These are phyloP conservation scores for Aspergillus piperis DNA, from an alignment of 2,329 filamentous ascomycete species.

Conservation along the genomic window DNA sequence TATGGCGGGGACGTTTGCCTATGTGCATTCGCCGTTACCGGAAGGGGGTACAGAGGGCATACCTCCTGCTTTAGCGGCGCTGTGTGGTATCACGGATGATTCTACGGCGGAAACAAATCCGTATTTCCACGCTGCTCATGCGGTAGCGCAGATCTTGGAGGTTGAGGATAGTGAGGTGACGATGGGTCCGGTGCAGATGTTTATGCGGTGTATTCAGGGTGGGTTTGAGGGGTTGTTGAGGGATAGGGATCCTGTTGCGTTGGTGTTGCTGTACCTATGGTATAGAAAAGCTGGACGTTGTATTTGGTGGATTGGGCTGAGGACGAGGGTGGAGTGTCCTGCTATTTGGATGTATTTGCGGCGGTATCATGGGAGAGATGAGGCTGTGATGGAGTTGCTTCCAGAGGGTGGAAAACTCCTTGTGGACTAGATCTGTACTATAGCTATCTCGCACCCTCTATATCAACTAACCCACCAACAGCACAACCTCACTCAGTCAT, in stretches of 20 bases:
- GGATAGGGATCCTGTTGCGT: conserved; percentile 40
- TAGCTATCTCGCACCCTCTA: too few relatives aligned
- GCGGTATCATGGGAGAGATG: conserved; percentile 30
- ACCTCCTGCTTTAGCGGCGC: conserved; percentile 17
- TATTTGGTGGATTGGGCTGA: conserved; percentile 50
- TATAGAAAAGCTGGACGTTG: conserved; percentile 43
- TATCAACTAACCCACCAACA: too few relatives aligned
- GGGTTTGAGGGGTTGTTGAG: conserved; percentile 37
- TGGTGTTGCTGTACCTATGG: conserved; percentile 48
- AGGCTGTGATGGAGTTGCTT: conserved; percentile 29
- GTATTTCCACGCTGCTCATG: conserved; percentile 45
- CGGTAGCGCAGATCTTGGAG: conserved; percentile 33
- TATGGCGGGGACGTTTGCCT: conserved; percentile 34
- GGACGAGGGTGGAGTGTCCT: conserved; percentile 46
- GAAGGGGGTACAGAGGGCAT: conserved; percentile 26
- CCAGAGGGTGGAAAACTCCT: too few relatives aligned
- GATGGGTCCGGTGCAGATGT: conserved; percentile 32
- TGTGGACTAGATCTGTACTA: too few relatives aligned
- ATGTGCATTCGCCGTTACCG: conserved; percentile 40
- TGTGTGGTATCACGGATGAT: conserved; percentile 28
- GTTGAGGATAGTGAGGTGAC: conserved; percentile 31
- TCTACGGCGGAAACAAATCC: conserved; percentile 41
- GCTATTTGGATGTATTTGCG: conserved; percentile 45
- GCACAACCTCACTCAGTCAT: too few relatives aligned
- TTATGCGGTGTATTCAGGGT: conserved; percentile 38